These are phyloP conservation scores for Biscutella laevigata DNA, from an alignment of 441 rosid species.

Conservation along the genomic window DNA sequence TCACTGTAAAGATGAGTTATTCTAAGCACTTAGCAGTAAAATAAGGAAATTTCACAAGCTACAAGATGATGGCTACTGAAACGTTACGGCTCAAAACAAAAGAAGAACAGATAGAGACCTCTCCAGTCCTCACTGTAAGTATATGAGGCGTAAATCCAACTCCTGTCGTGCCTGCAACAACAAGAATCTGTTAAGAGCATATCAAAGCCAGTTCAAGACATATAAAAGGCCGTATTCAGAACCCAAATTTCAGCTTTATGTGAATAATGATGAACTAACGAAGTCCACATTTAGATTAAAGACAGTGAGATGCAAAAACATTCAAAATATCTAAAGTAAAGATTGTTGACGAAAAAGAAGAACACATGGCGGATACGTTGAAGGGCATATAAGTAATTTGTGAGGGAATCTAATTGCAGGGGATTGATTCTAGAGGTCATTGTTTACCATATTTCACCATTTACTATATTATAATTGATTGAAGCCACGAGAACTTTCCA, in stretches of 20 bases:
- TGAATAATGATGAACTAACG: no score
- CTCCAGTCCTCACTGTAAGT: constrained; percentile 71
- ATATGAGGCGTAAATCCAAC: constrained; percentile 74
- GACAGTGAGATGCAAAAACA: no score
- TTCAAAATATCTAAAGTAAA: no score
- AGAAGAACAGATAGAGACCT: constrained; percentile 40
- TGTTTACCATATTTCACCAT: constrained; percentile 18
- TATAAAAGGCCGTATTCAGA: no score
- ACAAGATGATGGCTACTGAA: not conserved
- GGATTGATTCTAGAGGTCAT: not conserved
- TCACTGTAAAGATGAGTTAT: not conserved
- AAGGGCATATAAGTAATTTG: constrained; percentile 15
- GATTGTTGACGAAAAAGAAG: not conserved
- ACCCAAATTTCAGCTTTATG: no score
- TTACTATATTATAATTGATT: constrained; percentile 20
- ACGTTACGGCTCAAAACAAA: not conserved
- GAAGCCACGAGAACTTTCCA: constrained; percentile 15
- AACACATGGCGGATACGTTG: no score
- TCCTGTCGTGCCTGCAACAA: constrained; percentile 59
- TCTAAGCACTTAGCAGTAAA: not conserved
- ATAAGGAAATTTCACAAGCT: not conserved
- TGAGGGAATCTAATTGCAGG: no score
- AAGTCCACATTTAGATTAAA: no score
- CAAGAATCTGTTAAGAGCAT: not conserved
- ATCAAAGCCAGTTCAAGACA: not conserved